Evolutionary conservation across 2,329 filamentous ascomycete genomes (phyloP).

Genomic region (Colletotrichum kahawae): DNA sequence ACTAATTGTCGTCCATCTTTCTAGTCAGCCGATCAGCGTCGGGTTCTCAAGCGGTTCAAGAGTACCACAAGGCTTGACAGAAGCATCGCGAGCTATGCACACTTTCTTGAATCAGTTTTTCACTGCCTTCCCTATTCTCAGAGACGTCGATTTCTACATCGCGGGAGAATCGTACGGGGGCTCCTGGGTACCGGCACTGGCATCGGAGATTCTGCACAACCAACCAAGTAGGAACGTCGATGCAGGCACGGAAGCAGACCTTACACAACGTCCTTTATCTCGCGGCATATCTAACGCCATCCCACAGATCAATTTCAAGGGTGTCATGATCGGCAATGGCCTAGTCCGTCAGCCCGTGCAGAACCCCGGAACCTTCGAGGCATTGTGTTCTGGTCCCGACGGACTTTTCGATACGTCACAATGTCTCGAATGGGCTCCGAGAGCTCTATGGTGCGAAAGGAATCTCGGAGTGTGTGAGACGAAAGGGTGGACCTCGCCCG

Average conservation of each 20-base stretch:
- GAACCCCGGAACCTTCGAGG: not conserved
- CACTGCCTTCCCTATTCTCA: not conserved
- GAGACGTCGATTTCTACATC: not conserved
- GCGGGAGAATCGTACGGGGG: not conserved
- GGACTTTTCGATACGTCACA: not conserved
- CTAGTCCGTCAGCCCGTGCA: not conserved
- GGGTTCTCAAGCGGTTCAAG: not conserved
- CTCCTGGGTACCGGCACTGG: not conserved
- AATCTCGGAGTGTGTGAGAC: not conserved
- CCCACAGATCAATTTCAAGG: not conserved
- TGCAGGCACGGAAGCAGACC: not conserved
- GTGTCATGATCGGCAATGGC: not conserved
- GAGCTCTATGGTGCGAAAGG: not conserved
- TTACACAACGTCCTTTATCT: not conserved
- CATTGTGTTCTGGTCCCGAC: not conserved
- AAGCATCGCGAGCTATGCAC: not conserved
- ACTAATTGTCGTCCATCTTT: not conserved
- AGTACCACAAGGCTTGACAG: not conserved
- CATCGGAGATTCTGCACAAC: not conserved
- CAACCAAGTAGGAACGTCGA: not conserved
- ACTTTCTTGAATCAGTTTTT: not conserved
- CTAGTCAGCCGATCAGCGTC: not conserved
- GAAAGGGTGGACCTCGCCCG: not conserved
- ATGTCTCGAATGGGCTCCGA: not conserved
- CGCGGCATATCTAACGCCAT: rapidly evolving